Base-by-base conservation (phyloP, 352 stramenopile genomes). In the Hyaloperonospora arabidopsidis region DNA sequence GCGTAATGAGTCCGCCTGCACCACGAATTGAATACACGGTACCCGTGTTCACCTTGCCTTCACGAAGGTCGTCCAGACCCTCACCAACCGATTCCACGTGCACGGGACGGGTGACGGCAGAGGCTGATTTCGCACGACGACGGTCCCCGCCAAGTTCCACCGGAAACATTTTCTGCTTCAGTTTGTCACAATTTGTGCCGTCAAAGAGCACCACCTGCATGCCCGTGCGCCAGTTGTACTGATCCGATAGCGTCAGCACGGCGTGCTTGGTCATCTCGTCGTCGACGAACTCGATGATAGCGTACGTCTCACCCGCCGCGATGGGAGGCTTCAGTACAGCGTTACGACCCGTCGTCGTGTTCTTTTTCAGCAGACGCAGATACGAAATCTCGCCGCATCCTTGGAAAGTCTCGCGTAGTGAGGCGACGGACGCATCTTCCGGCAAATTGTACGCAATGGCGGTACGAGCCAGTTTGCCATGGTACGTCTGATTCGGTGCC, bases 101-200 rank as follows among this genome's bases (percentile, higher is more conserved):
- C 17, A 93, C 80, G 21, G 68, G 68, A 14, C 81, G 81, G 4
- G 71, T 78, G 5, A 91, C 52, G 1, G 79, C 80, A 15, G 80
- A 87, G 1, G 83, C 77, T 44, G 83, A 93, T 62, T 90, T 88
- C 38, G 80, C 83, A 25, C 83, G 83, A 63, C 80, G 78, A 40
- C 83, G 82, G 15, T 88, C 76, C n/a, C 64, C 67, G 3, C 66
- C 74, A 29, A 84, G 61, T 47, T 93, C 83, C 28, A 93, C 79
- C 0, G 83, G 83, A 49, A 93, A 93, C 83, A 93, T 93, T 61
- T 89, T 89, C 52, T 93, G 80, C 66, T 93, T 93, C 44, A 93
- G 72, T 54, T 89, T 91, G 50, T 93, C 83, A 54, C 72, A 87
- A 65, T 88, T 93, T 46, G 83, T 93, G 61, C 83, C 83, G 50